Evolutionary conservation across 805 yeast species (phyloP).

Genomic region (Candida peoriensis): DNA sequence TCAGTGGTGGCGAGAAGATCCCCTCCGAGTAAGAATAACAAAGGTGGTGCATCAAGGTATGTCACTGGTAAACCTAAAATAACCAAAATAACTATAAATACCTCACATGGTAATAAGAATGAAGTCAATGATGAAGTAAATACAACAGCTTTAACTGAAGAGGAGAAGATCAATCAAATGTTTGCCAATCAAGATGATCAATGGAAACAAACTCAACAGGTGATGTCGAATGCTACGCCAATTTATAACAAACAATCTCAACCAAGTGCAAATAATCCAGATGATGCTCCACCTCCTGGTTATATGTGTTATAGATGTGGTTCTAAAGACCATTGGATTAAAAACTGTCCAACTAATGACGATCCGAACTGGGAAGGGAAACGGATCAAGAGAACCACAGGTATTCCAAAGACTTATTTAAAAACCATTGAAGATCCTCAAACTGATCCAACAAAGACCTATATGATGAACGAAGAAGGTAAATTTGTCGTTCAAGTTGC

Average conservation of each 20-base stretch:
- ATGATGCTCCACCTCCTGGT: constrained; percentile 89
- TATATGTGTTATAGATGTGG: constrained; percentile 97
- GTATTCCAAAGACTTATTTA: constrained; percentile 92
- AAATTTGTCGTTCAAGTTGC: constrained; percentile 95
- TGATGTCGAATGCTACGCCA: constrained; percentile 80
- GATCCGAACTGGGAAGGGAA: constrained; percentile 95
- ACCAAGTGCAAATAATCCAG: constrained; percentile 31
- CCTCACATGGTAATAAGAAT: constrained; percentile 9
- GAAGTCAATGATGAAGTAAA: constrained; percentile 16
- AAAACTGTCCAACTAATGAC: constrained; percentile 88
- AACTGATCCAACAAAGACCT: constrained; percentile 51
- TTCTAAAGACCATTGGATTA: constrained; percentile 91
- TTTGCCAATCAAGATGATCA: constrained; percentile 89
- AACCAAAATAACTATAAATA: constrained; percentile 25
- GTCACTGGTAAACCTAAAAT: constrained; percentile 66
- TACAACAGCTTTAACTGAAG: constrained; percentile 59
- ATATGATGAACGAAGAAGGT: constrained; percentile 91
- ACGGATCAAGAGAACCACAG: constrained; percentile 86
- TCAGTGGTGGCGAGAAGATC: constrained; percentile 77
- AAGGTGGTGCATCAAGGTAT: constrained; percentile 61
- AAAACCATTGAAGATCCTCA: constrained; percentile 83
- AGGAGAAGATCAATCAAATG: constrained; percentile 85
- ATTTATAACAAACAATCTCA: constrained; percentile 47
- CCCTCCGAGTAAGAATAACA: constrained; percentile 48
- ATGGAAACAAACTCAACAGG: constrained; percentile 93